phyloP scores from a whole-genome alignment of 805 yeast species.

The Lachancea cidri region DNA sequence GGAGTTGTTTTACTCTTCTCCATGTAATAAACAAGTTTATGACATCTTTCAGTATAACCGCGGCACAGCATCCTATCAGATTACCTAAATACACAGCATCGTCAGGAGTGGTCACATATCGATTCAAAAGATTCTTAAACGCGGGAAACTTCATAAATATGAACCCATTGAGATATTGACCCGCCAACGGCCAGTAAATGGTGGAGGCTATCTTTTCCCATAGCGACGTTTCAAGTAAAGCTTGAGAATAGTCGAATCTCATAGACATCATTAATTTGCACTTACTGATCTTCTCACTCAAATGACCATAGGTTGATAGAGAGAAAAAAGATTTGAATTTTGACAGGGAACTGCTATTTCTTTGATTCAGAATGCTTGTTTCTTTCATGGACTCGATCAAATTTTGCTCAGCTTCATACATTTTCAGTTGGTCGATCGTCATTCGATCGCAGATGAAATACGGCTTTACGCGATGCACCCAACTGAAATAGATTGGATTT shows the following conservation, averaged over 20 bases:
- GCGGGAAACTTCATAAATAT: slow-evolving; percentile 2
- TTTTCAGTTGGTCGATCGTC: slow-evolving; percentile 5
- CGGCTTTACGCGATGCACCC: slow-evolving; percentile 9
- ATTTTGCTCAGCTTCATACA: slow-evolving; percentile 7
- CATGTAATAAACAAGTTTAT: slow-evolving; percentile 14
- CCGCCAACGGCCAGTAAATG: slow-evolving; percentile 7
- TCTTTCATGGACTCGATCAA: slow-evolving; percentile 1
- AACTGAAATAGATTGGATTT: slow-evolving; percentile 8
- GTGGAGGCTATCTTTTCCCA: slow-evolving; percentile 6
- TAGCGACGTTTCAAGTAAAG: slow-evolving; percentile 5
- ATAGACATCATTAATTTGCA: slow-evolving; percentile 1
- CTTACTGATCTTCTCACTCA: not conserved
- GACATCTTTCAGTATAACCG: slow-evolving; percentile 15
- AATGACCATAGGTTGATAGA: not conserved
- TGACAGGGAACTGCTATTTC: not conserved
- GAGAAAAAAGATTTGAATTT: slow-evolving; percentile 1
- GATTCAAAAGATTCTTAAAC: slow-evolving; percentile 1
- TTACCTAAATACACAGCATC: slow-evolving; percentile 14
- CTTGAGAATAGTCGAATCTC: slow-evolving; percentile 7
- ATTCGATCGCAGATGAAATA: slow-evolving; percentile 7
- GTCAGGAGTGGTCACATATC: slow-evolving; percentile 10
- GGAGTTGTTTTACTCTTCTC: slow-evolving; percentile 19
- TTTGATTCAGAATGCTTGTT: not conserved
- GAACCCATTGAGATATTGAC: slow-evolving; percentile 2
- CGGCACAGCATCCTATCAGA: slow-evolving; percentile 22